Conservation (phyloP, 1,284 basidiomycete species). For the Gomphus bonarii region DNA sequence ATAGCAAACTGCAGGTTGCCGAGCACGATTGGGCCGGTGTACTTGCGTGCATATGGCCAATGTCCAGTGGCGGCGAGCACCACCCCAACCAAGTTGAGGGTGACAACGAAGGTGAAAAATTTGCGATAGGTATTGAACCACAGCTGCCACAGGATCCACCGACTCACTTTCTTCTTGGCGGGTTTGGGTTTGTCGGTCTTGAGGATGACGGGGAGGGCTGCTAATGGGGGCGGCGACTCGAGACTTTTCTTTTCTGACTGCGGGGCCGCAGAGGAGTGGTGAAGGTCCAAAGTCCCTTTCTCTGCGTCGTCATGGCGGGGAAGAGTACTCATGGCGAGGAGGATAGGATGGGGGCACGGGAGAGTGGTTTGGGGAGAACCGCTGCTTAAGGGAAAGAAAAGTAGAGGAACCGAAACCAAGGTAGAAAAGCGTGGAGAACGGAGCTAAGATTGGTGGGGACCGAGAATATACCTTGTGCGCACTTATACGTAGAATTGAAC, state of each 20-base stretch:
- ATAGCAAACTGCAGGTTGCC: conserved; percentile 44
- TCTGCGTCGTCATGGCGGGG: conserved; percentile 42
- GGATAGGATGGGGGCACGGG: background rate
- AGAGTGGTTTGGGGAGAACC: background rate
- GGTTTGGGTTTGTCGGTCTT: conserved; percentile 29
- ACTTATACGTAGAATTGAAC: conserved; percentile 10
- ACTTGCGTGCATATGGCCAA: conserved; percentile 49
- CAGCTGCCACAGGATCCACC: conserved; percentile 45
- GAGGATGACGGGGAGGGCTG: conserved; percentile 18
- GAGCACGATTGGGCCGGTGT: conserved; percentile 50
- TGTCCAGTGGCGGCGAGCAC: conserved; percentile 51
- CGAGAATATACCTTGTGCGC: conserved; percentile 7
- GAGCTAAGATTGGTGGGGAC: conserved; percentile 7
- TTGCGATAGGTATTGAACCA: conserved; percentile 72
- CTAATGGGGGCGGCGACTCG: conserved; percentile 21
- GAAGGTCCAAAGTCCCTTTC: conserved; percentile 34
- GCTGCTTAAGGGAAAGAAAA: conserved; percentile 2
- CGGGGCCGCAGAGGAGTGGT: background rate
- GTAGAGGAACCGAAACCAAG: background rate
- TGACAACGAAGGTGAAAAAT: conserved; percentile 50
- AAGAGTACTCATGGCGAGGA: conserved; percentile 16
- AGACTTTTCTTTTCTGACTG: conserved; percentile 11
- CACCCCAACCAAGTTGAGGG: conserved; percentile 50
- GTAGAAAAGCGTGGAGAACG: background rate
- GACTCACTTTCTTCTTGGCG: conserved; percentile 37